Base-by-base conservation (phyloP, 2,329 filamentous ascomycete genomes). In the Penicillium sp. region DNA sequence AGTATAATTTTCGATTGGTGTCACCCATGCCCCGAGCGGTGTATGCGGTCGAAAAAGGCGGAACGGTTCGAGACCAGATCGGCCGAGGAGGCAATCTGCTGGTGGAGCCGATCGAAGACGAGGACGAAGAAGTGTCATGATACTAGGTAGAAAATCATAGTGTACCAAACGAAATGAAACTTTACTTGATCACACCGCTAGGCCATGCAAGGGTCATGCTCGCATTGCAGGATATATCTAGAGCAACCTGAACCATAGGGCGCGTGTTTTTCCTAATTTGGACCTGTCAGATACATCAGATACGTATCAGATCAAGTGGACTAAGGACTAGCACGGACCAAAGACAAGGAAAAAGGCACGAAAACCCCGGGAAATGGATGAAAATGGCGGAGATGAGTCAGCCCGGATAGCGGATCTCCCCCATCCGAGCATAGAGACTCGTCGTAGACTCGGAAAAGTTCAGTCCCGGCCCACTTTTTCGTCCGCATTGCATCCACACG, bases 81-180 rank as follows among this genome's bases (percentile, higher is more conserved):
- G 89, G 92, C 3, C 78, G 84, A 58, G 91, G 89, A 56, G 89
- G 87, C 3, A 95, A 95, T 70, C 72, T 98, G 50, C 88, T 97
- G 58, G 91, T 97, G 10, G 93, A 98, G 73, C 79, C 79, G 49
- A 74, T 80, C 33, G 69, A 72, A 23, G 75, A 79, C 3, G 77
- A 82, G 24, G 80, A 81, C 12, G 77, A 79, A 0, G 77, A 78
- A 2, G 76, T 77, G 0, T 42, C 20, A n/a, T 35, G 29, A 42
- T 27, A 23, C n/a, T 7, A 46, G 35, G n/a, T 46, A 31, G 24
- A 32, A 10, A 2, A 13, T 23, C n/a, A 10, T 32, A 31, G 35
- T 32, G 35, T 31, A 46, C 18, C 9, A 37, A 23, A 37, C 10
- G 4, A 7, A 20, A 6, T 37, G 1, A 37, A 12, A 37, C 15